Base-by-base conservation (phyloP, 73 alveolate genomes). In the Paramecium bursaria region DNA sequence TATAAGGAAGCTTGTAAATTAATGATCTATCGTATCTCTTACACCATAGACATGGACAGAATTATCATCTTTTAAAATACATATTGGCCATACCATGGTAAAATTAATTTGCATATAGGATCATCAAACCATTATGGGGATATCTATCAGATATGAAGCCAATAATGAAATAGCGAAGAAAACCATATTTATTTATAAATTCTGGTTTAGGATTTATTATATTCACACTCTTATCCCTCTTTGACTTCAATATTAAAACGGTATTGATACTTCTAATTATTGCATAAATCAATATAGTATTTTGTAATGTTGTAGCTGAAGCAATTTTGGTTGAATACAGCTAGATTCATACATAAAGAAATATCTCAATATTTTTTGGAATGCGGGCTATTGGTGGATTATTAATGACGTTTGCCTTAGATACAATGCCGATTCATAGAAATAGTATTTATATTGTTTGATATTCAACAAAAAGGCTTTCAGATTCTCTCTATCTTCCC, bases 111-210 rank as follows among this genome's bases (percentile, higher is more conserved):
- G 19, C 44, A 21, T 11, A 19, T 30, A 67, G 98, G 97, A 89
- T 95, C 27, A 80, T 97, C 27, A 97, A 97, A 74, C 98, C 99
- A 14, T 1, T 97, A 6, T 97, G 90, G 88, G 99, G 99, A 22
- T 94, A 95, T 86, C 79, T 96, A 29, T 90, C 96, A 51, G 99
- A 97, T 88, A 86, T 93, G 47, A 25, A 87, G 25, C 98, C 98
- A 4, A 87, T 97, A 33, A 92, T 73, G 54, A 98, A 98, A 39
- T 89, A 82, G 52, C 80, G 92, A 46, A 77, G 98, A 35, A 88
- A 90, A 74, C 82, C 97, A 23, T 95, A 97, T 79, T 73, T 97
- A 82, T 75, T 94, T 21, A 52, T 95, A 4, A 91, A 92, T 74
- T 91, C 98, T 0, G 49, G 88, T 3, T 22, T 90, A 9, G 88